phyloP scores from a whole-genome alignment of 176 grass and related monocot species.

The Carex parvula region DNA sequence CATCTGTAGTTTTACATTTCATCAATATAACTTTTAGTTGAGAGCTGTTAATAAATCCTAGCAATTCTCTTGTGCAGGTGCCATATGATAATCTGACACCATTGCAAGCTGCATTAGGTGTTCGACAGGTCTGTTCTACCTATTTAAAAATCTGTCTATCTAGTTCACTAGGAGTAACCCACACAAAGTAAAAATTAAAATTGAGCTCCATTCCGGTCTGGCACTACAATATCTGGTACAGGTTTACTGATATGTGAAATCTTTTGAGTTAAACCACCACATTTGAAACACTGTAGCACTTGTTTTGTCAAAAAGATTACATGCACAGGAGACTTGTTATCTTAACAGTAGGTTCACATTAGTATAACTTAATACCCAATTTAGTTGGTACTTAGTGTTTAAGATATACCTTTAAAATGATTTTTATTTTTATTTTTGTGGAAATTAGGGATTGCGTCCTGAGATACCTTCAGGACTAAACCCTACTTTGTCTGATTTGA shows the following conservation, averaged over 20 bases:
- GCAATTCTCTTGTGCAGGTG: slow-evolving; percentile 44
- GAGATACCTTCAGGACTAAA: slow-evolving; percentile 45
- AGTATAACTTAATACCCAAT: neutral
- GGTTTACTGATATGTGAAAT: neutral
- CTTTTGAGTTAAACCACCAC: neutral
- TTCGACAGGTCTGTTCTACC: slow-evolving; percentile 64
- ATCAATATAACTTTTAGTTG: neutral
- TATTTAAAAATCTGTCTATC: neutral
- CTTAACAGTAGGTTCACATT: neutral
- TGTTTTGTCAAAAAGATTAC: neutral
- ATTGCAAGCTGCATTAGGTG: slow-evolving; percentile 88
- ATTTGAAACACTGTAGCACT: neutral
- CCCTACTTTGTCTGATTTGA: slow-evolving; percentile 49
- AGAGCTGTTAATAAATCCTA: slow-evolving; percentile 17
- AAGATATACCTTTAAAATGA: neutral
- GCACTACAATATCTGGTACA: neutral
- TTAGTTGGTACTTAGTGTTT: neutral
- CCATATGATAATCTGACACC: slow-evolving; percentile 86
- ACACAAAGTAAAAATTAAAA: neutral
- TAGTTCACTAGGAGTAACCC: neutral
- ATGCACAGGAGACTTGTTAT: slow-evolving; percentile 28
- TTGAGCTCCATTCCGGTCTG: neutral
- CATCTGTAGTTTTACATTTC: neutral
- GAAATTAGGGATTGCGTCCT: slow-evolving; percentile 63
- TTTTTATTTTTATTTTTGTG: neutral